phyloP scores from a whole-genome alignment of 2,329 filamentous ascomycete species.

The Colletotrichum agaves region DNA sequence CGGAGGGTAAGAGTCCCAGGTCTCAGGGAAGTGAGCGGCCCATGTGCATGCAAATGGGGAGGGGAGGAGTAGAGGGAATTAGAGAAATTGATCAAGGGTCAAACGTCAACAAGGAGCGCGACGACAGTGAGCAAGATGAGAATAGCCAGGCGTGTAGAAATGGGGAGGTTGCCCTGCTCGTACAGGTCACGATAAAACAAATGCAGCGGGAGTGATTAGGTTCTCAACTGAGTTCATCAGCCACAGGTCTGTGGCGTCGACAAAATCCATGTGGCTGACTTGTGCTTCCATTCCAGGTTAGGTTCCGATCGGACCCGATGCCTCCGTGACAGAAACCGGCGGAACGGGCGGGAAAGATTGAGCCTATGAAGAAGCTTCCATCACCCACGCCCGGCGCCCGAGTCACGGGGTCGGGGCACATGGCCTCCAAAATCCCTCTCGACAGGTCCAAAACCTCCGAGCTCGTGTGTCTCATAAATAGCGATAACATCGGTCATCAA shows the following conservation, averaged over 20 bases:
- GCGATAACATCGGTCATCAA: background rate
- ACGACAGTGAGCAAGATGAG: too few relatives aligned
- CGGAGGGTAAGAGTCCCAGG: too few relatives aligned
- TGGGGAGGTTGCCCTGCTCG: too few relatives aligned
- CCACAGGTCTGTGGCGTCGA: background rate
- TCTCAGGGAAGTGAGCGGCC: too few relatives aligned
- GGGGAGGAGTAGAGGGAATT: too few relatives aligned
- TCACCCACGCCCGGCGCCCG: slow-evolving; percentile 8
- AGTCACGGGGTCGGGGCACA: slow-evolving; percentile 16
- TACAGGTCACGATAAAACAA: background rate
- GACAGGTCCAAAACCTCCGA: slow-evolving; percentile 19
- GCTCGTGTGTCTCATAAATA: background rate
- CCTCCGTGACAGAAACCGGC: background rate
- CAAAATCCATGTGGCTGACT: background rate
- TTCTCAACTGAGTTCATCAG: background rate
- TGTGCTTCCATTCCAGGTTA: background rate
- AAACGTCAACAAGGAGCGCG: too few relatives aligned
- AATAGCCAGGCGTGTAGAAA: too few relatives aligned
- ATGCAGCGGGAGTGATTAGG: too few relatives aligned
- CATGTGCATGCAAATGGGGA: too few relatives aligned
- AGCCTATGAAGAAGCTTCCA: slow-evolving; percentile 4
- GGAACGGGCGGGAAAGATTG: background rate
- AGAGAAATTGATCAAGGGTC: too few relatives aligned
- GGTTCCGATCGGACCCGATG: background rate
- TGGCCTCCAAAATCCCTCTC: background rate